These are phyloP conservation scores for Oleoguttula mirabilis DNA, from an alignment of 495 filamentous ascomycete species.

Conservation along the genomic window DNA sequence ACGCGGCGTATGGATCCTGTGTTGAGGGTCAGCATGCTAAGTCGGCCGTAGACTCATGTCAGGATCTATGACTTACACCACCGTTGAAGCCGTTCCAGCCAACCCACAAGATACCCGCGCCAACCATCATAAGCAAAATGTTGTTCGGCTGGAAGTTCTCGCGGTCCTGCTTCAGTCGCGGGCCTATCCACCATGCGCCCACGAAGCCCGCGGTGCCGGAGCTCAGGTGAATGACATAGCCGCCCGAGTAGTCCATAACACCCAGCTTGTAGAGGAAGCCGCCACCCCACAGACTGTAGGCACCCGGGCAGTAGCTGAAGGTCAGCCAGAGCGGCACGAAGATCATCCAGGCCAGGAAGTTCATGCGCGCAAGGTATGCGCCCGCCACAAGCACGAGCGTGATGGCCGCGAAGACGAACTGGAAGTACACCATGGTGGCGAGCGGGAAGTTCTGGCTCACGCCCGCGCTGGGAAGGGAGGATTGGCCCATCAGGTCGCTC, in stretches of 20 bases:
- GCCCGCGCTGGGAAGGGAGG: slow-evolving; percentile 34
- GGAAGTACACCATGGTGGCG: slow-evolving; percentile 49
- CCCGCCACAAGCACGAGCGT: slow-evolving; percentile 43
- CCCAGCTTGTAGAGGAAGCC: slow-evolving; percentile 41
- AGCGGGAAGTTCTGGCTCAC: slow-evolving; percentile 34
- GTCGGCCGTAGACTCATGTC: not conserved
- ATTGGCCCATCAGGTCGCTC: slow-evolving; percentile 36
- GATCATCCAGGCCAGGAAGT: slow-evolving; percentile 45
- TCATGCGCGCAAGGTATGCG: slow-evolving; percentile 41
- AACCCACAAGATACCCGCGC: slow-evolving; percentile 46
- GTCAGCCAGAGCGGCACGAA: slow-evolving; percentile 48
- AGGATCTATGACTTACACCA: slow-evolving; percentile 21
- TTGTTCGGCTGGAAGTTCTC: slow-evolving; percentile 43
- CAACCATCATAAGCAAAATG: slow-evolving; percentile 38
- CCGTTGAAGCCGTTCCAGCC: slow-evolving; percentile 51
- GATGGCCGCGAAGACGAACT: slow-evolving; percentile 49
- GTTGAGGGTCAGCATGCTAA: not conserved
- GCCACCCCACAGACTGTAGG: slow-evolving; percentile 44
- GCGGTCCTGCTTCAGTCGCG: slow-evolving; percentile 38
- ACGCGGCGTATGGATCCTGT: slow-evolving; percentile 42
- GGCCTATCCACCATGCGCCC: slow-evolving; percentile 43
- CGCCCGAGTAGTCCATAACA: slow-evolving; percentile 47
- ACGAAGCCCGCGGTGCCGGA: slow-evolving; percentile 46
- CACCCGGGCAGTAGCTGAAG: slow-evolving; percentile 35
- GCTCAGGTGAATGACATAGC: slow-evolving; percentile 47